Conservation (phyloP, 331 rosid species). For the Malus hybrid region DNA sequence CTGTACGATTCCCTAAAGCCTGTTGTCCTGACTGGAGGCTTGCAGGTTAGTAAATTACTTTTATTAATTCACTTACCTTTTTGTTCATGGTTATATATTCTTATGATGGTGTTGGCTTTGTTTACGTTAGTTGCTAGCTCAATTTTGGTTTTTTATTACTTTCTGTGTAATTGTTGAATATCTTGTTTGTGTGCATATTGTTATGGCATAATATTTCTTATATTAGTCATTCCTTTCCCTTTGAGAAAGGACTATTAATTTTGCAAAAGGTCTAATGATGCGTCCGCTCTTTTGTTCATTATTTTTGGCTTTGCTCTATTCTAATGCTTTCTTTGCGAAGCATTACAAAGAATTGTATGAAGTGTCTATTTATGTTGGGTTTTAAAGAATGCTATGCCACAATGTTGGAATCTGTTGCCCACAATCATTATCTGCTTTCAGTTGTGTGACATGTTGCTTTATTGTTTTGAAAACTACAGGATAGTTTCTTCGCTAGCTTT, state of each 20-base stretch:
- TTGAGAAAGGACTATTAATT: too few species aligned
- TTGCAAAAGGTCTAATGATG: too few species aligned
- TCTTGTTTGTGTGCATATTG: too few species aligned
- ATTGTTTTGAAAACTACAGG: conserved; percentile 24
- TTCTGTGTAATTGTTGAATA: too few species aligned
- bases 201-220: too few species aligned
- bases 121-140: neutral
- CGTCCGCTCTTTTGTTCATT: neutral
- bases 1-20: conserved; percentile 87
- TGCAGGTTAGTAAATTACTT: conserved; percentile 38
- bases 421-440: neutral
- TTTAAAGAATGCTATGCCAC: neutral
- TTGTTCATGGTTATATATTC: neutral
- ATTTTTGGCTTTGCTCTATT: neutral
- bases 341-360: neutral
- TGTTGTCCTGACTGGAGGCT: conserved; percentile 57
- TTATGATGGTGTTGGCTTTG: neutral
- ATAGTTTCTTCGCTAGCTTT: conserved; percentile 91
- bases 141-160: neutral
- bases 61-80: neutral
- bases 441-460: neutral
- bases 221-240: too few species aligned
- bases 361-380: neutral
- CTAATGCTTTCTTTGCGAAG: neutral
- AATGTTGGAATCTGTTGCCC: neutral